Conservation (phyloP, 2,329 filamentous ascomycete genomes). For the Alternaria triticimaculans region DNA sequence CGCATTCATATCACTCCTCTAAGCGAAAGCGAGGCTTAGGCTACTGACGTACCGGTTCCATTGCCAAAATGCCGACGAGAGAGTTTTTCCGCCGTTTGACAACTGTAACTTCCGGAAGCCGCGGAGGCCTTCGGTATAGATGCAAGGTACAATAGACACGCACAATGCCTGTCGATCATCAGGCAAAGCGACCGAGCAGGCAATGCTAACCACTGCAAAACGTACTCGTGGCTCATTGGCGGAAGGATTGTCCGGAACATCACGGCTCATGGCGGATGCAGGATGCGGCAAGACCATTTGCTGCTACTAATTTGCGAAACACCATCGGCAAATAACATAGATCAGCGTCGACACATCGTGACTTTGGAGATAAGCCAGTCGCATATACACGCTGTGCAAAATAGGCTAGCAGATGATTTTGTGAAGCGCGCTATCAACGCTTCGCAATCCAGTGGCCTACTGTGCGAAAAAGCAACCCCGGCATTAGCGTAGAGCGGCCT, state of each 20-base stretch:
- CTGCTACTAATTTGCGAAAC: slow-evolving; percentile 4
- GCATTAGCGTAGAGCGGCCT: slow-evolving; percentile 4
- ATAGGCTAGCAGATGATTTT: not conserved
- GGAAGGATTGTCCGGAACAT: slow-evolving; percentile 4
- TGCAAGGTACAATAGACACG: slow-evolving; percentile 12
- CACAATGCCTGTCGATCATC: slow-evolving; percentile 12
- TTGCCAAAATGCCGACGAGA: not conserved
- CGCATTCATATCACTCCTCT: not conserved
- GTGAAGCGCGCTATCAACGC: not conserved
- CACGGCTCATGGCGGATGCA: slow-evolving; percentile 3
- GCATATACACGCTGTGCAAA: not conserved
- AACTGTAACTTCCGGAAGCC: slow-evolving; percentile 2
- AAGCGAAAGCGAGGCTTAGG: not conserved
- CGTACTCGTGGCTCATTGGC: slow-evolving; percentile 1
- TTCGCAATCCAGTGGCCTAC: slow-evolving; percentile 6
- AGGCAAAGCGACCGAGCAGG: not conserved
- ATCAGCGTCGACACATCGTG: not conserved
- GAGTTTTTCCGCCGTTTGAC: slow-evolving; percentile 1
- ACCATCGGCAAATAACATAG: not conserved
- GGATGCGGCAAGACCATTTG: not conserved
- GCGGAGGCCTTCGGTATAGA: slow-evolving; percentile 9
- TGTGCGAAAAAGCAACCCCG: not conserved
- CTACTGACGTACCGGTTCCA: not conserved
- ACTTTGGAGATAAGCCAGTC: not conserved
- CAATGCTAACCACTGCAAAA: not conserved